These are phyloP conservation scores for Rhodamnia rubescens DNA, from an alignment of 345 rosid genomes.

Conservation along the genomic window DNA sequence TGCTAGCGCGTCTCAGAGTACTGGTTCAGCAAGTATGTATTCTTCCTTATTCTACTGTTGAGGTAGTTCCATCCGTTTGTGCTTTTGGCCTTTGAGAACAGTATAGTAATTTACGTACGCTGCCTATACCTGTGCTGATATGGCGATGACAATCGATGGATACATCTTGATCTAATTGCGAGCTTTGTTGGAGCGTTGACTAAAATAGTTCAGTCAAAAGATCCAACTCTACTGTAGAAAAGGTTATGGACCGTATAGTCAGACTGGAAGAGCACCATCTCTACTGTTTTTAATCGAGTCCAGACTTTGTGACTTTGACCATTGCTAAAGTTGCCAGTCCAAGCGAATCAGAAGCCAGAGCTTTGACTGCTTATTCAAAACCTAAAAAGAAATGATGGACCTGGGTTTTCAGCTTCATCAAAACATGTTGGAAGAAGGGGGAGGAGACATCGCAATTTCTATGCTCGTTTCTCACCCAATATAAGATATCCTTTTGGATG, in stretches of 20 bases:
- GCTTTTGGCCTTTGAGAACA: background rate
- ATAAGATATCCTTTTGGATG: background rate
- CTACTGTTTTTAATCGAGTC: background rate
- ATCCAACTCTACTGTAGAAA: background rate
- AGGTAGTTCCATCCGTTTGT: background rate
- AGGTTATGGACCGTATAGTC: background rate
- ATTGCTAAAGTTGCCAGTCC: background rate
- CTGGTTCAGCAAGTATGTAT: constrained; percentile 81
- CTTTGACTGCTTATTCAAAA: background rate
- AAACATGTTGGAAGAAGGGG: background rate
- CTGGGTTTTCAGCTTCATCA: background rate
- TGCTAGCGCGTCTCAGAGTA: constrained; percentile 84
- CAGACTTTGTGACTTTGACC: background rate
- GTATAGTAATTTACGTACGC: background rate
- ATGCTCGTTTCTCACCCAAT: background rate
- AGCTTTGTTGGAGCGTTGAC: background rate
- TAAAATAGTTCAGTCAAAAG: background rate
- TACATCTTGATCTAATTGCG: background rate
- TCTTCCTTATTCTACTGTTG: background rate
- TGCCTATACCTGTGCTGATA: background rate
- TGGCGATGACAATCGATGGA: background rate
- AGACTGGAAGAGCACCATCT: background rate
- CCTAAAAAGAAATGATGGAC: background rate
- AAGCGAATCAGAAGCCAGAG: background rate
- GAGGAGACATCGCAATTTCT: background rate